These are phyloP conservation scores for Ceratocystis cacaofunesta DNA, from an alignment of 2,329 filamentous ascomycete genomes.

Conservation along the genomic window DNA sequence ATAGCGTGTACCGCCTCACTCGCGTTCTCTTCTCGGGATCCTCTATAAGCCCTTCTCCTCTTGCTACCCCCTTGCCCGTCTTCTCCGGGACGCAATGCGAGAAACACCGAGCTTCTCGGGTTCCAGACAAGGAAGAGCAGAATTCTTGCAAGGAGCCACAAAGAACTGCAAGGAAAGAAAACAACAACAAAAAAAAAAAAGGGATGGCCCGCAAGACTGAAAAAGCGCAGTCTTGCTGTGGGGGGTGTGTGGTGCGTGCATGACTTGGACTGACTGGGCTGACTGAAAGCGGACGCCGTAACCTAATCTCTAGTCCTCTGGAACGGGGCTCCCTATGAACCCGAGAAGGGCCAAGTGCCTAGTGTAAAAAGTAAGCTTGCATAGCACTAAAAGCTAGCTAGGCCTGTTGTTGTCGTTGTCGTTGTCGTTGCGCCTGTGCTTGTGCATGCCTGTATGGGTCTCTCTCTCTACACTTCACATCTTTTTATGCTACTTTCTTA, in stretches of 20 bases:
- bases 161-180: no score
- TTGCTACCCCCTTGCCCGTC: neutral
- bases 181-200: neutral
- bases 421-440: neutral
- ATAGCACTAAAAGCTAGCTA: no score
- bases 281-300: neutral
- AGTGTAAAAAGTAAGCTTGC: no score
- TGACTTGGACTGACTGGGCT: no score
- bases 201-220: neutral
- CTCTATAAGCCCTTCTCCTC: neutral
- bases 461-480: no score
- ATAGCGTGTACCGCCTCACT: neutral
- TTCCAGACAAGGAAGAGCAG: neutral
- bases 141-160: no score
- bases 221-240: neutral
- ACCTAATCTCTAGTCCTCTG: neutral
- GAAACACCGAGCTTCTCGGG: neutral
- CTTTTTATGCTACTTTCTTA: neutral
- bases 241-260: neutral
- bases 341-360: neutral
- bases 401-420: neutral
- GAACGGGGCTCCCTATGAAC: constrained; percentile 3
- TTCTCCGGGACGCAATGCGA: neutral
- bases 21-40: neutral
- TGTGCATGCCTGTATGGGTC: neutral